Conservation (phyloP, 441 rosid genomes). For the Populus trichocarpa region DNA sequence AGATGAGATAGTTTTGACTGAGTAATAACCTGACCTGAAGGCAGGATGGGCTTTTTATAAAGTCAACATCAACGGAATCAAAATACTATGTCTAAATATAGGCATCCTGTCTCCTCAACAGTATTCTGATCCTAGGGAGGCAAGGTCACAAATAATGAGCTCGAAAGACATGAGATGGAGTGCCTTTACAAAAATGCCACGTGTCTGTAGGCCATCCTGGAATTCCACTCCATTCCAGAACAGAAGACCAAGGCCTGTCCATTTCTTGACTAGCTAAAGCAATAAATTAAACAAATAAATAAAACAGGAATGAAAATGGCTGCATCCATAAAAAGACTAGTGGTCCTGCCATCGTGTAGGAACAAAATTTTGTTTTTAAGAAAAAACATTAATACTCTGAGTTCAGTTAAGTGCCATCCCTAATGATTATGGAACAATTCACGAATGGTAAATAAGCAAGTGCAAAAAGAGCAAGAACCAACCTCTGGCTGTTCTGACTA, state of each 20-base stretch:
- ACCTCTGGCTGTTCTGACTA: slow-evolving; percentile 55
- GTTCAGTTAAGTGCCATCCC: background rate
- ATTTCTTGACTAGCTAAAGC: background rate
- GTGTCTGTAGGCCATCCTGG: background rate
- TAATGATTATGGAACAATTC: background rate
- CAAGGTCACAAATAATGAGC: background rate
- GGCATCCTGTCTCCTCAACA: background rate
- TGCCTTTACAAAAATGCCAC: background rate
- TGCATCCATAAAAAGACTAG: background rate
- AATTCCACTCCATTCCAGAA: background rate
- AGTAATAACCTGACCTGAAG: background rate
- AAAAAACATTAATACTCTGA: background rate
- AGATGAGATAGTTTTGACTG: background rate
- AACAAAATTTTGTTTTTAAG: background rate
- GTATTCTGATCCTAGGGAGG: background rate
- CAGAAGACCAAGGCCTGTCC: background rate
- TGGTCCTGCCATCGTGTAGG: background rate
- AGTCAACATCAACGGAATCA: background rate
- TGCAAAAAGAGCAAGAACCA: background rate
- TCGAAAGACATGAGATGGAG: background rate
- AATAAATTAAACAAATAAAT: no score
- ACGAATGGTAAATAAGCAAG: background rate
- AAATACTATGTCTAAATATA: background rate
- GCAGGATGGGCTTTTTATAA: background rate
- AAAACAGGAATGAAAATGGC: background rate